These are phyloP conservation scores for Cyclotella atomus DNA, from an alignment of 108 stramenopile species.

Conservation along the genomic window DNA sequence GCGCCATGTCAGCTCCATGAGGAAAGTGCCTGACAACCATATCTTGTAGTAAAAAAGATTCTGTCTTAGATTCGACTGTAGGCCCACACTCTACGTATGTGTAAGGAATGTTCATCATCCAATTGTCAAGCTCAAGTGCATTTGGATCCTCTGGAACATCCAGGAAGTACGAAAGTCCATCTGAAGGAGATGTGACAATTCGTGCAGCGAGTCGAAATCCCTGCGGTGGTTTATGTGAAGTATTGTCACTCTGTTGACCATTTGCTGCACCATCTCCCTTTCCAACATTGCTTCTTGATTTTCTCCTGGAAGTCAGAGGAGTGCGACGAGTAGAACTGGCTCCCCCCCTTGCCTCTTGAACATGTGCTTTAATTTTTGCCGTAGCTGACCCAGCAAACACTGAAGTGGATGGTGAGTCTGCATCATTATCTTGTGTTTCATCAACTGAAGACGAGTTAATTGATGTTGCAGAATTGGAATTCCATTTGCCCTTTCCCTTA, in stretches of 20 bases:
- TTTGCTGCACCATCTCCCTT: background rate
- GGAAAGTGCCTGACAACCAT: conserved; percentile 47
- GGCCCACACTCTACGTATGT: conserved; percentile 40
- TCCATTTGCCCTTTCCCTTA: conserved; percentile 19
- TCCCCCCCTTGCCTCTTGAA: conserved; percentile 20
- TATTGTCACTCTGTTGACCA: background rate
- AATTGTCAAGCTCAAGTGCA: background rate
- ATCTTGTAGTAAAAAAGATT: conserved; percentile 34
- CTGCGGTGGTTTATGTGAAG: conserved; percentile 36
- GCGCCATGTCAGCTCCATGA: conserved; percentile 25
- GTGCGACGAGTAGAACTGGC: background rate
- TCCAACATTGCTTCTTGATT: background rate
- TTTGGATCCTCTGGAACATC: conserved; percentile 19
- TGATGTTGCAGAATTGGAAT: conserved; percentile 1
- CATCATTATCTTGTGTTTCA: conserved; percentile 11
- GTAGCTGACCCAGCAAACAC: conserved; percentile 42
- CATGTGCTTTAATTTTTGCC: conserved; percentile 33
- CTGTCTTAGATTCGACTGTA: conserved; percentile 48
- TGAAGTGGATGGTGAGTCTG: background rate
- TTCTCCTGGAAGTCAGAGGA: background rate
- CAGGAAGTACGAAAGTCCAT: conserved; percentile 50
- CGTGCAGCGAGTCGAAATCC: conserved; percentile 42
- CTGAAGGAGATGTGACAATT: conserved; percentile 48
- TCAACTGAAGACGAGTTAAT: conserved; percentile 14
- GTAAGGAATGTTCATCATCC: conserved; percentile 47